Conservation (phyloP, 2,329 filamentous ascomycete species). For the Calonectria henricotiae region DNA sequence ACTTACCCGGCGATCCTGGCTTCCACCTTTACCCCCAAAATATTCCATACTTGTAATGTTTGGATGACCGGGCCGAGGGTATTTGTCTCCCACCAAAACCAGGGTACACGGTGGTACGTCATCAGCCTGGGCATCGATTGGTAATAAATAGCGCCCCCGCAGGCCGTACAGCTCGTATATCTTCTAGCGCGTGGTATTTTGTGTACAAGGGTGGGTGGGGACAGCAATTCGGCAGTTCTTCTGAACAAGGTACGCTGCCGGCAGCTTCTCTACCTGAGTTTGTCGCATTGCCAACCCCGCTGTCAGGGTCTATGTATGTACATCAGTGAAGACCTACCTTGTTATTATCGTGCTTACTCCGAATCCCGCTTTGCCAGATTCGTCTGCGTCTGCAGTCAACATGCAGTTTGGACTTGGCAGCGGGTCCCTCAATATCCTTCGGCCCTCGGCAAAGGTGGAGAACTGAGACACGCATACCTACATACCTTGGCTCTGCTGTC, state of each 20-base stretch:
- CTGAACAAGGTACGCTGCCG: background rate
- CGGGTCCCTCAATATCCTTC: background rate
- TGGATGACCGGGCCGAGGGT: background rate
- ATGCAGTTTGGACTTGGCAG: background rate
- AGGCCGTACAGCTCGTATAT: background rate
- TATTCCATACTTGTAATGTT: background rate
- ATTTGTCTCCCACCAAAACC: background rate
- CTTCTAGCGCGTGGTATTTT: background rate
- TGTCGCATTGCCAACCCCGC: too few species aligned
- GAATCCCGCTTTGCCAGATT: background rate
- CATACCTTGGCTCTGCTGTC: background rate
- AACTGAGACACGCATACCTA: background rate
- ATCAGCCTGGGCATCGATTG: background rate
- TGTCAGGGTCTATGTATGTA: too few species aligned
- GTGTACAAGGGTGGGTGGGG: background rate
- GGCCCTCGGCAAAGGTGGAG: background rate
- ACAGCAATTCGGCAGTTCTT: background rate
- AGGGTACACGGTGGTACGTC: background rate
- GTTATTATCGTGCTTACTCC: background rate
- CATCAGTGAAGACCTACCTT: background rate
- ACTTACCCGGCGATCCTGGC: background rate
- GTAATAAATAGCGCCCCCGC: conserved; percentile 1
- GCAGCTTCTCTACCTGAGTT: too few species aligned
- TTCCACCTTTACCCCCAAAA: background rate
- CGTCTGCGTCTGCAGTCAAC: background rate